Conservation (phyloP, 2,329 filamentous ascomycete genomes). For the Sporothrix schenckii region DNA sequence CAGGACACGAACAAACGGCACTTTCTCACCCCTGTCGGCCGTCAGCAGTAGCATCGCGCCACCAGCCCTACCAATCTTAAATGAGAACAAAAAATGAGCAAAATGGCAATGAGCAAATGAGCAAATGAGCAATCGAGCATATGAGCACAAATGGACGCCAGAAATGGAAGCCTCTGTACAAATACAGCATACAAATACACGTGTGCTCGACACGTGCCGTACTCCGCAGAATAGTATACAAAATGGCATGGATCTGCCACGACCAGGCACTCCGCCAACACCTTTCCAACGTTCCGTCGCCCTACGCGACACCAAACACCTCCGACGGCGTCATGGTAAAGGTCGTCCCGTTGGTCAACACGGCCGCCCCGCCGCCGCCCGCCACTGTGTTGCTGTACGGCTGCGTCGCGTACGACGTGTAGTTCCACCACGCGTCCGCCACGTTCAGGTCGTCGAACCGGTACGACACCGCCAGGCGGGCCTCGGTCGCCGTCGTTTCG, state of each 20-base stretch:
- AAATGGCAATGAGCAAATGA: neutral
- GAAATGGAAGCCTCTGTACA: neutral
- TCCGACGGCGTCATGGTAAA: conserved; percentile 24
- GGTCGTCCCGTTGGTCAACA: neutral
- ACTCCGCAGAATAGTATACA: too few relatives aligned
- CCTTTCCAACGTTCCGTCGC: neutral
- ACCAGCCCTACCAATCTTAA: neutral
- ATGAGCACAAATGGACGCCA: neutral
- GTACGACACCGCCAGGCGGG: conserved; percentile 42
- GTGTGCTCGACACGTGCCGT: too few relatives aligned
- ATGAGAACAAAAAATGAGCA: too few relatives aligned
- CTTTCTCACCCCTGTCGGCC: conserved; percentile 3
- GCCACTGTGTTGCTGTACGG: conserved; percentile 26
- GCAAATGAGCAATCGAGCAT: too few relatives aligned
- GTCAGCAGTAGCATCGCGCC: conserved; percentile 21
- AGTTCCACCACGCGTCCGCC: conserved; percentile 32
- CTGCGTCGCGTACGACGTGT: conserved; percentile 30
- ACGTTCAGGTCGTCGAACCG: conserved; percentile 39
- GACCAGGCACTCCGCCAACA: neutral
- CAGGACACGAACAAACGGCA: too few relatives aligned
- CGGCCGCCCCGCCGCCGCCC: neutral
- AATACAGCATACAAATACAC: conserved; percentile 15
- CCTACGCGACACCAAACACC: conserved; percentile 11
- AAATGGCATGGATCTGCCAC: neutral
- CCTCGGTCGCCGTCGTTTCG: conserved; percentile 35